Base-by-base conservation (phyloP, 352 stramenopile genomes). In the Globisporangium abappressorium region DNA sequence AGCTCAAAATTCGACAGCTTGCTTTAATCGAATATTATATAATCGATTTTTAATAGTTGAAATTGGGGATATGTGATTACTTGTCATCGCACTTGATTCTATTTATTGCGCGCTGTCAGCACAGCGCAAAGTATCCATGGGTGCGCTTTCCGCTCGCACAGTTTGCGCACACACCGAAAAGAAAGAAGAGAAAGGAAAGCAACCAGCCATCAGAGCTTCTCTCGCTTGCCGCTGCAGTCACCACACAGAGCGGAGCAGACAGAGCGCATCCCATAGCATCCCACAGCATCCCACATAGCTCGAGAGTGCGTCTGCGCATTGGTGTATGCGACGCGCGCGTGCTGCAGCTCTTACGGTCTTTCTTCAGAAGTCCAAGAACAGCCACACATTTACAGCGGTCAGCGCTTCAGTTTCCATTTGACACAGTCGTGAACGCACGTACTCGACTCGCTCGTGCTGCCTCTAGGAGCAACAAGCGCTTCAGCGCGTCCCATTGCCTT, bases 51-150 rank as follows among this genome's bases (percentile, higher is more conserved):
- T 30, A n/a, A 55, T 6, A 15, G 0, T 6, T 18, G 2, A 6
- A 30, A 30, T 0, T 15, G 22, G 8, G 47, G 3, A 55, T 55
- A 55, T 55, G 47, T 9, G 8, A 0, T 8, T 9, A 51, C 6
- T 22, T 22, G 12, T 5, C 9, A 20, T 15, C 20, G 14, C 2
- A 38, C 3, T 58, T 22, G 26, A 36, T 18, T 2, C 11, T 51
- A 5, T 5, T 6, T 15, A 22, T 22, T 51, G 43, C 43, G n/a
- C 5, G 11, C 20, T 55, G n/a, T n/a, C n/a, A 28, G 7, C 46
- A 53, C 5, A n/a, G 43, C 43, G 20, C 20, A 55, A 54, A 55
- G 47, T 55, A 30, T 55, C 47, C 47, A 55, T 55, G 47, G 47
- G 47, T 28, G 43, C 43, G 18, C 41, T 51, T 55, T 55, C 47